Base-by-base conservation (phyloP, 2,329 filamentous ascomycete species). In the Endothia cerciana region DNA sequence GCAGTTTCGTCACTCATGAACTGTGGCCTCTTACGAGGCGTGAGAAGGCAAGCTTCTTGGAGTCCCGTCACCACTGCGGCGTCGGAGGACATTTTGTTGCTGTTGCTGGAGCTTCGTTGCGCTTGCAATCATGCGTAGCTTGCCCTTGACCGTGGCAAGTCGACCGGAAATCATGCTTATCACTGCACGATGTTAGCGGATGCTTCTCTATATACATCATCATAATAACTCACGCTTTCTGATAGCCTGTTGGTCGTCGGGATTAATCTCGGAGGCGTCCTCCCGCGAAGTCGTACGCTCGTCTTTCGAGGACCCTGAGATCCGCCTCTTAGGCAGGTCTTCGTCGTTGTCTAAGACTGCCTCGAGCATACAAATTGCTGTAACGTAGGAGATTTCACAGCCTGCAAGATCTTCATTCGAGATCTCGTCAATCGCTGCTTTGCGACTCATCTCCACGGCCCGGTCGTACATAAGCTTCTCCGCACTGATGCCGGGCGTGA, bases 391-490 rank as follows among this genome's bases (percentile, higher is more conserved):
- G 33, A 97, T 89, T 74, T 98, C 94, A 74, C 94, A 98, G 19
- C 93, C 93, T 0, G 83, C 80, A 30, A 98, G 82, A 76, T 98
- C 94, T 69, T 95, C 92, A 65, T 94, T 93, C 1, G 95, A 93
- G 60, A 99, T 91, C 79, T 99, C 95, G 72, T 97, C 96, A 74
- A 98, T 95, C 8, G 95, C 95, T 8, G 95, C 94, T 4, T 92
- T 89, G 62, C 93, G 89, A 76, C 93, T 97, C 95, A 99, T 98
- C 76, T 99, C 95, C 28, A 98, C 82, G 0, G 95, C 95, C 57
- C 95, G 91, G 72, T 99, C 95, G 75, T 97, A 99, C 93, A 99
- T 97, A 56, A 99, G 83, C 78, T 94, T 97, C 80, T 98, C 95
- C 0, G 95, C 95, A 28, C 93, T 97, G 64, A 97, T 89, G 1